phyloP scores from a whole-genome alignment of 129 eudicot species.

The Arctium minus region DNA sequence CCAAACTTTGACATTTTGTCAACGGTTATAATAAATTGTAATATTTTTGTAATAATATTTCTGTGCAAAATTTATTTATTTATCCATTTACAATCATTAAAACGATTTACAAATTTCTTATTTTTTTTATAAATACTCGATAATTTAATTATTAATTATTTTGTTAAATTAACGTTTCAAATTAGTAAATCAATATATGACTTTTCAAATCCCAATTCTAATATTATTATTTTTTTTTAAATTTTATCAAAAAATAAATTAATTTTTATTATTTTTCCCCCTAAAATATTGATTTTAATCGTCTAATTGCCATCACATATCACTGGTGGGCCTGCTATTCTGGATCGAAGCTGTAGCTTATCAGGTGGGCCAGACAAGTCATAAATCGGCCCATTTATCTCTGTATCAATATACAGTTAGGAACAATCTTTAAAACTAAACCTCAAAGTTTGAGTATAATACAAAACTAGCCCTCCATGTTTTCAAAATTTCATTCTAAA shows the following conservation, averaged over 20 bases:
- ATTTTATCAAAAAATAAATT: neutral
- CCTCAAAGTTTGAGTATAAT: neutral
- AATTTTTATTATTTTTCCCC: neutral
- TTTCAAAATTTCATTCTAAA: too few species aligned
- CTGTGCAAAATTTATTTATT: too few species aligned
- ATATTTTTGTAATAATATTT: too few species aligned
- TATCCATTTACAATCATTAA: too few species aligned
- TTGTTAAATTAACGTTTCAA: neutral
- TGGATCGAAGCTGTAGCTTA: slow-evolving; percentile 1
- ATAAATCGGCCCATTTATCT: slow-evolving; percentile 6
- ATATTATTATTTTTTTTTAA: too few species aligned
- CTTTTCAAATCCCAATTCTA: too few species aligned
- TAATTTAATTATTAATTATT: too few species aligned
- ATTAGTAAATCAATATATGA: too few species aligned
- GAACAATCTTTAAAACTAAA: neutral
- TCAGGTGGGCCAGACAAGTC: neutral
- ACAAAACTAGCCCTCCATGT: neutral
- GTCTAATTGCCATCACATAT: neutral
- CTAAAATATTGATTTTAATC: neutral
- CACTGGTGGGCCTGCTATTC: slow-evolving; percentile 6
- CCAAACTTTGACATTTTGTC: too few species aligned
- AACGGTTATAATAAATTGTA: too few species aligned
- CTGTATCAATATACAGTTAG: neutral
- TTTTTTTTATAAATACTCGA: neutral
- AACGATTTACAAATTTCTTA: too few species aligned